Percentiles rank a stretch among this genome's conserved stretches.
Conservation (phyloP, 2,329 filamentous ascomycete species). For the Colletotrichum gigasporum region DNA sequence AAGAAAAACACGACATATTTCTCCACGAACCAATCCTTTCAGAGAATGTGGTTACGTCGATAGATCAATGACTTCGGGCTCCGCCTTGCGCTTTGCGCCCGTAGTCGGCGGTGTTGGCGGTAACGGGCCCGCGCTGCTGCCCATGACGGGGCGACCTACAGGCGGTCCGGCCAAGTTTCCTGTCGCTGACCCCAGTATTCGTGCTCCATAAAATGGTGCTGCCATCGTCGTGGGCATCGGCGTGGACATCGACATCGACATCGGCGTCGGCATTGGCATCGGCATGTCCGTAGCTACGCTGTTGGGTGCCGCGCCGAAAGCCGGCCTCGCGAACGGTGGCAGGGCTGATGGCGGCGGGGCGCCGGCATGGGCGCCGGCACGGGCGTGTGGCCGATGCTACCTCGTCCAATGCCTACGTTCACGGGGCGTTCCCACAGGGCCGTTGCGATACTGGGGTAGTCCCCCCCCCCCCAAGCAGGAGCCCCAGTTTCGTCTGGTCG, state of each 20-base stretch:
- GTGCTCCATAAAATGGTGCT: too few species aligned
- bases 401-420: background rate
- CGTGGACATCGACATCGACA: too few species aligned
- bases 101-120: background rate
- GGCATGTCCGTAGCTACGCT: too few species aligned
- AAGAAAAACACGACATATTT: too few species aligned
- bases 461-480: constrained; percentile 14
- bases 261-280: too few species aligned
- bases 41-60: too few species aligned
- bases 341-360: background rate
- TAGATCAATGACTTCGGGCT: constrained; percentile 19
- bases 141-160: too few species aligned
- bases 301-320: too few species aligned
- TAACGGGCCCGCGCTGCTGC: background rate
- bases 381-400: background rate
- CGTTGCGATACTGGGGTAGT: constrained; percentile 5
- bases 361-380: background rate
- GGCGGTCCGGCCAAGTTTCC: too few species aligned
- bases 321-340: background rate
- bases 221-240: too few species aligned
- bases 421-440: background rate
- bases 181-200: too few species aligned
- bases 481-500: constrained; percentile 16
- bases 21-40: too few species aligned
- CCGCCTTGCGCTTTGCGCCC: constrained; percentile 17